Base-by-base conservation (phyloP, 768 basidiomycete species). In the Hemileccinum impolitum region DNA sequence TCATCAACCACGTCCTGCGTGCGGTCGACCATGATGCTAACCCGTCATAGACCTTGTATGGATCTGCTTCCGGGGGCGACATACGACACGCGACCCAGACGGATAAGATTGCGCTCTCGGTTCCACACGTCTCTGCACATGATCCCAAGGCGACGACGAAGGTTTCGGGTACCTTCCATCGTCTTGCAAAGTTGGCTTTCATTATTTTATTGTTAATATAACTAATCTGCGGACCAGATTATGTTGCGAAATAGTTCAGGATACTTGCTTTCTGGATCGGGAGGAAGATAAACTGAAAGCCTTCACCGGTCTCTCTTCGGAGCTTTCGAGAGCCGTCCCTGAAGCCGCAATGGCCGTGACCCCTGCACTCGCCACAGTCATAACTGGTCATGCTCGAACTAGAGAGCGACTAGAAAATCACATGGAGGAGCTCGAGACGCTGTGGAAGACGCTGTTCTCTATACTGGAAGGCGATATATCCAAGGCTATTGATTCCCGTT, bases 391-490 rank as follows among this genome's bases (percentile, higher is more conserved):
- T 47, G 67, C 68, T 37, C 69, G 75, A 47, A 71, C 64, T 50
- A 74, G 75, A 53, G 67, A 71, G 43, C 72, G 68, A 17, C 64
- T 72, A 25, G 73, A 77, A 45, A 63, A 65, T 40, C 71, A 65
- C 44, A 61, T 70, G 34, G 59, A 63, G 39, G 70, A 70, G 13
- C 70, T 79, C n/a, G 72, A 70, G 44, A 52, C 59, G 23, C 56
- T 78, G 36, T 81, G 80, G 80, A 69, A 67, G 49, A 65, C 73
- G 31, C 63, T 73, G n/a, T 75, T 80, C 43, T 66, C 73, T 32
- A 45, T 65, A 18, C 65, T 79, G 45, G 62, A 70, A 17, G 59
- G 59, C 15, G 75, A 78, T 30, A 72, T 78, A 38, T 70, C 63
- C 55, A 64, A 63, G 52, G 62, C 57, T 32, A 65, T 80, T 47